Base-by-base conservation (phyloP, 2,329 filamentous ascomycete species). In the Lecanicillium sp. region DNA sequence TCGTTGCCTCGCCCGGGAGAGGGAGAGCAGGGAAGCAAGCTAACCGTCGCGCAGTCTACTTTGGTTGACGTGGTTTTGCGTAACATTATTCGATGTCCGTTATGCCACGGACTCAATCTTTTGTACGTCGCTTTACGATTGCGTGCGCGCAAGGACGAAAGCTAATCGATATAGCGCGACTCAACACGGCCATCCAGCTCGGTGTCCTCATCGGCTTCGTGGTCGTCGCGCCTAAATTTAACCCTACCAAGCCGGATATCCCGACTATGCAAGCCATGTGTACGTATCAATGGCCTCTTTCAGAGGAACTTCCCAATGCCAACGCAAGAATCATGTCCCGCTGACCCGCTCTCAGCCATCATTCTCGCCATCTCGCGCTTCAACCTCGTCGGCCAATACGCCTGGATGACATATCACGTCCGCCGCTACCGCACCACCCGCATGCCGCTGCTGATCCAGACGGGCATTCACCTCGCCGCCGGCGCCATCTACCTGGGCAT, bases 41-140 rank as follows among this genome's bases (percentile, higher is more conserved):
- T 40, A 14, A 48, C 36, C 24, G 5, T 24, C n/a, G 6, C 8
- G 6, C 27, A 70, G 75, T 17, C 67, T 85, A 17, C 66, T 85
- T 5, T 86, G 81, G 82, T 75, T 83, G 51, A 84, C 78, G 15
- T 86, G 83, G 83, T 72, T 84, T 26, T 70, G 81, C 51, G 75
- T 80, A n/a, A 74, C 75, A 7, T 63, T 85, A 1, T 84, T 81
- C 60, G 82, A 86, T 60, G 75, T 85, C 30, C 79, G 82, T 1
- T 86, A 83, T 58, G 74, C 77, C 1, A 71, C 77, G 19, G 82
- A 86, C 60, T 81, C 75, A 33, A 67, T 85, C 30, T 82, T 84
- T 55, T 78, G 65, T 66, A 49, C 9, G 41, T 8, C 8, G 17
- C 20, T 21, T 2, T 11, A 23, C 17, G n/a, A 4, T 14, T 3